These are phyloP conservation scores for Lichtheimia ramosa DNA, from an alignment of 371 early-diverging fungal genomes.

Conservation along the genomic window DNA sequence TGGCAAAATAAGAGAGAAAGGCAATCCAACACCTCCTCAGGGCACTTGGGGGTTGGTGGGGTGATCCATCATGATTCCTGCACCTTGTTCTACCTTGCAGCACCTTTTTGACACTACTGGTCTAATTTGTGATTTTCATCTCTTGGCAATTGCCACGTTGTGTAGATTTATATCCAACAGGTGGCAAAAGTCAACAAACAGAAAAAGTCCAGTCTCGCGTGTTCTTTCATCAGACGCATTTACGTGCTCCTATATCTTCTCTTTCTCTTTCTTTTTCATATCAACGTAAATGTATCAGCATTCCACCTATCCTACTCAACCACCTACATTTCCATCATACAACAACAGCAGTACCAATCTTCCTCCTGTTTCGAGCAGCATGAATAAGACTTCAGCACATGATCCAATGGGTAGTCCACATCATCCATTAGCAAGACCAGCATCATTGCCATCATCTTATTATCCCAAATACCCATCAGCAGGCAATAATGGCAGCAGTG, in stretches of 20 bases:
- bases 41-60: neutral
- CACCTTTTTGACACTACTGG: neutral
- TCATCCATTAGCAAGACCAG: constrained; percentile 16
- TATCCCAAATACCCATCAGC: constrained; percentile 13
- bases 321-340: constrained; percentile 14
- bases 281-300: constrained; percentile 14
- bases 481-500: neutral
- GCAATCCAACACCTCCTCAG: too few relatives aligned
- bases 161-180: constrained; percentile 1
- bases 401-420: constrained; percentile 12
- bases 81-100: too few relatives aligned
- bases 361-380: constrained; percentile 1
- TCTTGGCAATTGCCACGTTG: constrained; percentile 5
- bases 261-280: constrained; percentile 5
- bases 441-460: constrained; percentile 19
- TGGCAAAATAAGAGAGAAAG: neutral
- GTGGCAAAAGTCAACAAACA: neutral
- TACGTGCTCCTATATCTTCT: neutral
- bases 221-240: too few relatives aligned
- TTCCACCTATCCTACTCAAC: constrained; percentile 14
- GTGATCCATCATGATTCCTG: constrained; percentile 1
- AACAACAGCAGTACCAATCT: constrained; percentile 3
- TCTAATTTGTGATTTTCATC: neutral
- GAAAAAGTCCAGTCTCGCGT: neutral
- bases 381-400: constrained; percentile 2